A percentile compares a stretch with the other conserved stretches of the same genome.
Evolutionary conservation across 2,329 filamentous ascomycete genomes (phyloP).

Genomic region (Colletotrichum ledebouriae): DNA sequence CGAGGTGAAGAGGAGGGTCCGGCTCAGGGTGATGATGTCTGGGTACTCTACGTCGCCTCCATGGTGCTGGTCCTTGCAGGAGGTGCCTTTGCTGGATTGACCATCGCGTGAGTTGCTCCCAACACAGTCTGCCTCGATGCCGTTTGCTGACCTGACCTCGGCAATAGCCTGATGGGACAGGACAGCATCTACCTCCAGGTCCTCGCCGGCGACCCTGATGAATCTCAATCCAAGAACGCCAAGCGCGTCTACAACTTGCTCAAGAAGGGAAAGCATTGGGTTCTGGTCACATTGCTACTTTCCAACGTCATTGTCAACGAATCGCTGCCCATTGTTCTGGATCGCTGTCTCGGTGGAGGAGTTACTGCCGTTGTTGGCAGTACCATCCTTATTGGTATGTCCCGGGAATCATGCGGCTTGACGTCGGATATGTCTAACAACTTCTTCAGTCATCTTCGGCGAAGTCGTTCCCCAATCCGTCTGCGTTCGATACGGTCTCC

Average conservation of each 20-base stretch:
- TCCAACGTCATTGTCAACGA: conserved; percentile 99
- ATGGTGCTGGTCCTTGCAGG: conserved; percentile 86
- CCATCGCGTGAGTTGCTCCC: conserved; percentile 76
- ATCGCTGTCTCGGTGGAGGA: conserved; percentile 92
- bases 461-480: conserved; percentile 96
- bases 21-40: conserved; percentile 74
- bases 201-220: conserved; percentile 86
- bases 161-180: conserved; percentile 71
- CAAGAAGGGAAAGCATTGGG: conserved; percentile 96
- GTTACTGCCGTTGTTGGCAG: conserved; percentile 94
- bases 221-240: conserved; percentile 88
- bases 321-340: conserved; percentile 93
- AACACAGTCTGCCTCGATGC: not conserved
- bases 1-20: conserved; percentile 62
- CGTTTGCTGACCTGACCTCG: conserved; percentile 41
- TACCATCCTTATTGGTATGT: conserved; percentile 90
- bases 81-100: conserved; percentile 94
- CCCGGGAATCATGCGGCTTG: conserved; percentile 9
- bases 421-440: not conserved
- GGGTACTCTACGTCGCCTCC: conserved; percentile 85
- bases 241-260: conserved; percentile 83
- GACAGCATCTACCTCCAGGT: conserved; percentile 99
- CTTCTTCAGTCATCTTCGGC: conserved; percentile 87
- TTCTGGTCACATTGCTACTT: conserved; percentile 91
- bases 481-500: conserved; percentile 94